A percentile compares a stretch with the other conserved stretches of the same genome.
Conservation (phyloP, 257 asterid species). For the Rhazya stricta region DNA sequence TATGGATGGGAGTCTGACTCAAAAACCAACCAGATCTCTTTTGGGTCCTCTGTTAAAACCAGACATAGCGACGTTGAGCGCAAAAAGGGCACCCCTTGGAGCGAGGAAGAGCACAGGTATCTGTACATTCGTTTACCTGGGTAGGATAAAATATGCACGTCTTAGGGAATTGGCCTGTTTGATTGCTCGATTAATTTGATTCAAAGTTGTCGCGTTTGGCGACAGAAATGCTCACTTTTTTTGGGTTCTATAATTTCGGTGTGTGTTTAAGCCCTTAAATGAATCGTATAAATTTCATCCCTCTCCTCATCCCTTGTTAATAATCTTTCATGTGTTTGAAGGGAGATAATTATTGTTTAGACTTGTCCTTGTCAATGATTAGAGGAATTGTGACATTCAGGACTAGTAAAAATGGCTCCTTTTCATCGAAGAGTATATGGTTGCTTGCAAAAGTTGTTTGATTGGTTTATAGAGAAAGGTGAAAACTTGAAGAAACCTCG, state of each 20-base stretch:
- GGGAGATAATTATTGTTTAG: too few species aligned
- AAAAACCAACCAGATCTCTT: slow-evolving; percentile 4
- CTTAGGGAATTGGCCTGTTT: neutral
- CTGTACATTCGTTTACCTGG: neutral
- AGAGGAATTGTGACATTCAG: neutral
- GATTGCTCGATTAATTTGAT: neutral
- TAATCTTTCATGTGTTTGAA: too few species aligned
- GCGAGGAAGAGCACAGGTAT: slow-evolving; percentile 19
- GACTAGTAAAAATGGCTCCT: neutral
- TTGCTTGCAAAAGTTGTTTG: neutral
- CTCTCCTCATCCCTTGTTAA: neutral
- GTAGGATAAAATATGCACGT: neutral
- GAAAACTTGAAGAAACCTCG: slow-evolving; percentile 2
- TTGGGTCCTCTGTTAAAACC: neutral
- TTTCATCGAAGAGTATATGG: neutral
- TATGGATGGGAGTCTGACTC: slow-evolving; percentile 5
- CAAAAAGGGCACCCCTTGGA: slow-evolving; percentile 19
- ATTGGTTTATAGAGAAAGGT: neutral
- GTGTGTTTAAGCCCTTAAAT: neutral
- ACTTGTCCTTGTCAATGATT: neutral
- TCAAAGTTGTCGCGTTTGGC: neutral
- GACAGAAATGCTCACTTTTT: neutral
- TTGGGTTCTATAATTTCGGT: neutral
- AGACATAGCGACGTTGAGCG: neutral
- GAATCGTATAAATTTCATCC: neutral